These are phyloP conservation scores for Pisolithus tinctorius DNA, from an alignment of 768 basidiomycete species.

Conservation along the genomic window DNA sequence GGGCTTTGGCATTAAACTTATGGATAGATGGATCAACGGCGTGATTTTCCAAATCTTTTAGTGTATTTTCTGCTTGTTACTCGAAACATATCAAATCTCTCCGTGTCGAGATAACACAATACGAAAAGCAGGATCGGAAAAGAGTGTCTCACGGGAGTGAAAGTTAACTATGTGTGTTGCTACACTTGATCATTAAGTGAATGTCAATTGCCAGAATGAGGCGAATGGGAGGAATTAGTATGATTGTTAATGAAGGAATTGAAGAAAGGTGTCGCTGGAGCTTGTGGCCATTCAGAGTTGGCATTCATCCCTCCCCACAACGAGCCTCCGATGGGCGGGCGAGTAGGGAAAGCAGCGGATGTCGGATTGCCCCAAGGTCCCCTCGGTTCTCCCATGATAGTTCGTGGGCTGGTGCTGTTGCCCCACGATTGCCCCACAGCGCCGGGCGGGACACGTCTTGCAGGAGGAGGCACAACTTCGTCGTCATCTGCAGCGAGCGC, in stretches of 20 bases:
- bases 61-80: constrained; percentile 27
- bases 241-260: constrained; percentile 39
- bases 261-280: constrained; percentile 42
- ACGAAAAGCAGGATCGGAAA: constrained; percentile 25
- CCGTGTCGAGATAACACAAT: neutral
- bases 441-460: constrained; percentile 35
- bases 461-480: constrained; percentile 56
- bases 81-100: constrained; percentile 12
- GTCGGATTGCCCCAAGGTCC: constrained; percentile 42
- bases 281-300: constrained; percentile 43
- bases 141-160: constrained; percentile 10
- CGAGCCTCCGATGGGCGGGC: constrained; percentile 29
- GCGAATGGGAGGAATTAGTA: constrained; percentile 45
- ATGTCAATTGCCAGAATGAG: constrained; percentile 26
- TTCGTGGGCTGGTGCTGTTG: constrained; percentile 38
- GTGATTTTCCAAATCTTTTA: constrained; percentile 29
- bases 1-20: too few relatives aligned
- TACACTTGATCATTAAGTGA: constrained; percentile 17
- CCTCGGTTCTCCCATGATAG: constrained; percentile 32
- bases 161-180: constrained; percentile 9
- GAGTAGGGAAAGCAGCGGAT: constrained; percentile 28
- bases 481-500: constrained; percentile 77
- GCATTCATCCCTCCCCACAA: constrained; percentile 38
- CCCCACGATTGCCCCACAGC: constrained; percentile 46
- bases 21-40: too few relatives aligned